phyloP scores from a whole-genome alignment of 2,329 filamentous ascomycete genomes.

The Paecilomyces formosus region DNA sequence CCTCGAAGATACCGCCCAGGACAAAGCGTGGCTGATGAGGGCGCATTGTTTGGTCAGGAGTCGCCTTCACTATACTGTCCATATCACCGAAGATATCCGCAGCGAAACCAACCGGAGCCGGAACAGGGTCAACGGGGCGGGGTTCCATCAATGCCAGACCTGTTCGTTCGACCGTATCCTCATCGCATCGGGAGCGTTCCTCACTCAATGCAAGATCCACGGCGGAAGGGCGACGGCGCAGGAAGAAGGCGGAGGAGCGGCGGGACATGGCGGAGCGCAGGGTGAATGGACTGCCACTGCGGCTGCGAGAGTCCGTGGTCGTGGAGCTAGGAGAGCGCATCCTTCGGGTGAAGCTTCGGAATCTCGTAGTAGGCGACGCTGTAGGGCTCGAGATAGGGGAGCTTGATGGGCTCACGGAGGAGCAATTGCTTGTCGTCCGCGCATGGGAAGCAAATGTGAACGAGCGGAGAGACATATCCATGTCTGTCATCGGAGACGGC shows the following conservation, averaged over 20 bases:
- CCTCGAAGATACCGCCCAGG: constrained; percentile 41
- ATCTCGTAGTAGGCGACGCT: constrained; percentile 22
- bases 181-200: constrained; percentile 32
- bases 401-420: constrained; percentile 19
- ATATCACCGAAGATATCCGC: constrained; percentile 11
- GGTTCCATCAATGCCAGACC: constrained; percentile 39
- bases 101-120: constrained; percentile 16
- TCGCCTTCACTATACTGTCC: constrained; percentile 1
- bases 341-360: constrained; percentile 14
- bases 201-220: constrained; percentile 38
- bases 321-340: constrained; percentile 12
- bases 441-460: constrained; percentile 16
- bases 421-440: constrained; percentile 13
- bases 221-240: constrained; percentile 36
- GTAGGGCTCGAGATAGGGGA: constrained; percentile 21
- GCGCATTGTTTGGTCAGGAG: constrained; percentile 5
- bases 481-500: constrained; percentile 20
- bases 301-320: constrained; percentile 10
- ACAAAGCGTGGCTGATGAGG: constrained; percentile 29
- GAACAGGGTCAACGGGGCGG: constrained; percentile 30
- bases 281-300: constrained; percentile 21
- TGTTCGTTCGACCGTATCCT: constrained; percentile 30
- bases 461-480: constrained; percentile 22
- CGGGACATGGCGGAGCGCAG: constrained; percentile 19
- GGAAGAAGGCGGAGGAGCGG: constrained; percentile 21